Conservation (phyloP, 768 basidiomycete species). For the Podaxis sp. region DNA sequence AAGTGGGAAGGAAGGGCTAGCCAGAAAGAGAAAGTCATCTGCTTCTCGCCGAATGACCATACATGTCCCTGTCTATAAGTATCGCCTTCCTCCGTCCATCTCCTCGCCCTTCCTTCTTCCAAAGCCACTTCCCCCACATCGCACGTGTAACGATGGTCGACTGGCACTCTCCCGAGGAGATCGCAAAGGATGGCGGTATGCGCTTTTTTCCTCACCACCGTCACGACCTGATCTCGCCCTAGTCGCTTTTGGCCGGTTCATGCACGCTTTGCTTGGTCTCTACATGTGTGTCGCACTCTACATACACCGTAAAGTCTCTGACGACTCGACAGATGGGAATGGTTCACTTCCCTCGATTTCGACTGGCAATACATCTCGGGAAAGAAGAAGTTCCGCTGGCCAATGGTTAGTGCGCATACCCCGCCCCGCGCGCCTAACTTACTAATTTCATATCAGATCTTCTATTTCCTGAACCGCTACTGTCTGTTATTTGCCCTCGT, state of each 20-base stretch:
- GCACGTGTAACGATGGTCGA: conserved; percentile 45
- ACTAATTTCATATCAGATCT: conserved; percentile 38
- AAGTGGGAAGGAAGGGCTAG: not conserved
- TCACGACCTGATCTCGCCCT: not conserved
- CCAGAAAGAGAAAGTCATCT: conserved; percentile 2
- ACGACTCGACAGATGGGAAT: conserved; percentile 56
- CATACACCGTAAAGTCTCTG: not conserved
- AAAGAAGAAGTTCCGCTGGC: conserved; percentile 63
- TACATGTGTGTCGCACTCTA: conserved; percentile 46
- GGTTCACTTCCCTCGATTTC: conserved; percentile 58
- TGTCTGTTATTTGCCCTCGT: conserved; percentile 62
- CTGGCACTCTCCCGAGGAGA: conserved; percentile 51
- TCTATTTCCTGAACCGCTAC: conserved; percentile 73
- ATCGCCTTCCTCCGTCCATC: conserved; percentile 19
- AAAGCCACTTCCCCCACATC: conserved; percentile 1
- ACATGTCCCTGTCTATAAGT: conserved; percentile 20
- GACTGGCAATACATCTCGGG: conserved; percentile 64
- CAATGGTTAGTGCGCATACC: conserved; percentile 43
- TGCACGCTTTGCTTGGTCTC: conserved; percentile 59
- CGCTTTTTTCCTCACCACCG: not conserved
- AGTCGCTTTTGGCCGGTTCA: conserved; percentile 55
- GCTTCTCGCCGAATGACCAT: conserved; percentile 2
- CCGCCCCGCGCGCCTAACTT: not conserved
- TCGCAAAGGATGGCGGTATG: conserved; percentile 48
- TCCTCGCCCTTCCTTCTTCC: conserved; percentile 17